Evolutionary conservation across 2,329 filamentous ascomycete species (phyloP).

Genomic region (Cercospora sesami): DNA sequence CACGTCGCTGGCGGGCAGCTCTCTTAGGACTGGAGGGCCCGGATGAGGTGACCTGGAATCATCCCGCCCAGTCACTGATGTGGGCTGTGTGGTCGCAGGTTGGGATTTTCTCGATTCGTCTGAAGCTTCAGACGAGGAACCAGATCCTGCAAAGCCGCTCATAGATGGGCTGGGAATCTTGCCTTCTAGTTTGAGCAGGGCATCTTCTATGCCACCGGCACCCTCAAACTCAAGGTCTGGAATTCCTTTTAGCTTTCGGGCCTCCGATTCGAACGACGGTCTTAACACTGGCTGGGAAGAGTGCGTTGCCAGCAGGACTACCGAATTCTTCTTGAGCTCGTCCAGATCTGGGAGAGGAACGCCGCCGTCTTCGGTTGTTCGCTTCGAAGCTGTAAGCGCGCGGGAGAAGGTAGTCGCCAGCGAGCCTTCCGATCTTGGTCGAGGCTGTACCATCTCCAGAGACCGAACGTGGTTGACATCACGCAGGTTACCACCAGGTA

Average conservation of each 20-base stretch:
- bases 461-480: slow-evolving; percentile 50
- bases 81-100: slow-evolving; percentile 10
- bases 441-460: slow-evolving; percentile 42
- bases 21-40: slow-evolving; percentile 14
- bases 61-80: slow-evolving; percentile 2
- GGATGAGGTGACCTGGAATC: slow-evolving; percentile 10
- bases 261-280: slow-evolving; percentile 82
- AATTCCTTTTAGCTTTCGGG: slow-evolving; percentile 81
- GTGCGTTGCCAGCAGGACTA: slow-evolving; percentile 52
- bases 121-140: neutral
- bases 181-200: slow-evolving; percentile 86
- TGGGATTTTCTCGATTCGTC: slow-evolving; percentile 1
- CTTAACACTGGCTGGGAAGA: slow-evolving; percentile 58
- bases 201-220: slow-evolving; percentile 81
- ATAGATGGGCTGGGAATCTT: slow-evolving; percentile 41
- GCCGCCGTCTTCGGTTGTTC: slow-evolving; percentile 24
- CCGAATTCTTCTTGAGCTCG: slow-evolving; percentile 28
- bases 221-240: slow-evolving; percentile 68
- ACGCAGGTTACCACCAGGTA: slow-evolving; percentile 52
- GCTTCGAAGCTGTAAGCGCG: slow-evolving; percentile 6
- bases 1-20: slow-evolving; percentile 21
- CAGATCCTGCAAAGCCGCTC: slow-evolving; percentile 17
- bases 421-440: slow-evolving; percentile 46
- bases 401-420: slow-evolving; percentile 22
- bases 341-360: slow-evolving; percentile 14